Percentiles rank a stretch among this genome's conserved stretches.
phyloP scores from a whole-genome alignment of 78 protist species.

The Parvularia atlantis region DNA sequence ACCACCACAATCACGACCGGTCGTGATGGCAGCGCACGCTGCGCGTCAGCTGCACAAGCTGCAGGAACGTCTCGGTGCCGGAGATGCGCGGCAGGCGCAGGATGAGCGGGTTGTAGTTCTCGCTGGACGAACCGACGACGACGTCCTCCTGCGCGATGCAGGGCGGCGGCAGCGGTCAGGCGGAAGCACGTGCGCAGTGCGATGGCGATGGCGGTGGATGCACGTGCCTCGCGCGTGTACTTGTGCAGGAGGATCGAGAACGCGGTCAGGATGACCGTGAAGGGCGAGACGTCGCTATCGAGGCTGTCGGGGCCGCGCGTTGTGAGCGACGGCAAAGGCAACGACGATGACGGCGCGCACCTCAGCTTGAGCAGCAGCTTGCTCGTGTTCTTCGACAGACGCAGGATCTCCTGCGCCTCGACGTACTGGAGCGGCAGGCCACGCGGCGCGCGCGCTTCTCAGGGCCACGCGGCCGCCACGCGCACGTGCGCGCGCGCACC shows the following conservation, averaged over 20 bases:
- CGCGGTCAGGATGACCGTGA: slow-evolving; percentile 3
- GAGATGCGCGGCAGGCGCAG: neutral
- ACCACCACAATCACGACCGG: no score
- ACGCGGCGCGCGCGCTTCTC: neutral
- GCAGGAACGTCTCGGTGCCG: neutral
- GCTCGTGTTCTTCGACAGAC: neutral
- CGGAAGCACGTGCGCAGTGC: neutral
- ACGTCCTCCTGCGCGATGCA: slow-evolving; percentile 15
- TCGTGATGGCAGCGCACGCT: no score
- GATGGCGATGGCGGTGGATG: neutral
- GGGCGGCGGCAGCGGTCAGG: neutral
- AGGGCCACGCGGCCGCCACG: neutral
- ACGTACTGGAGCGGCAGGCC: neutral
- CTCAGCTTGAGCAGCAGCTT: no score
- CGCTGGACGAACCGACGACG: neutral
- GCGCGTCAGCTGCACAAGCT: no score
- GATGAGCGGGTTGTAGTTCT: slow-evolving; percentile 9
- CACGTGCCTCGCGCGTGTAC: neutral
- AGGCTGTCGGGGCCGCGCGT: neutral
- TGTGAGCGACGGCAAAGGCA: neutral
- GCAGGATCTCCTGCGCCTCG: neutral
- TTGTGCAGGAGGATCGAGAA: slow-evolving; percentile 11
- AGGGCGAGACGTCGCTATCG: neutral
- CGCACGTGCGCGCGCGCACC: neutral
- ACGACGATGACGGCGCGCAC: neutral